These are phyloP conservation scores for Pyrenophora graminea DNA, from an alignment of 2,329 filamentous ascomycete species.

Conservation along the genomic window DNA sequence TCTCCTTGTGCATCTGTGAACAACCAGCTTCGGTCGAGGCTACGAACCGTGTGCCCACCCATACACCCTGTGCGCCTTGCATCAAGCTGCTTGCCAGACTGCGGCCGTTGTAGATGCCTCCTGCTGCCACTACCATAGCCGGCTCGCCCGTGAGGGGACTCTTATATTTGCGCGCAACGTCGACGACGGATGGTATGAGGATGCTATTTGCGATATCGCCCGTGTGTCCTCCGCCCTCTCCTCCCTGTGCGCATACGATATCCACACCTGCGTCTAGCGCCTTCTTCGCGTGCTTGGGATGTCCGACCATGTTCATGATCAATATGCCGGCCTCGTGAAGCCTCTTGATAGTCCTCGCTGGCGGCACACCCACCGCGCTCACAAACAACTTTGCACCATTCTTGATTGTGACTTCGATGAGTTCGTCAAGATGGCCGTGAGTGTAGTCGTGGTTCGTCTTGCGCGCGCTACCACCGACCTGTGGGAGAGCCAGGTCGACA, in stretches of 20 bases:
- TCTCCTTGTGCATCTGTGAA: conserved; percentile 79
- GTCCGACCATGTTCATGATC: conserved; percentile 97
- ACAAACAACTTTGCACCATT: conserved; percentile 87
- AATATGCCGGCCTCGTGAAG: conserved; percentile 80
- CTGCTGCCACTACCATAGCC: conserved; percentile 84
- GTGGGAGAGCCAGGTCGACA: conserved; percentile 87
- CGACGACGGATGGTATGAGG: conserved; percentile 82
- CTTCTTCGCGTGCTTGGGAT: conserved; percentile 88
- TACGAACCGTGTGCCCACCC: conserved; percentile 94
- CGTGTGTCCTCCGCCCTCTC: conserved; percentile 92
- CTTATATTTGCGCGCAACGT: conserved; percentile 74
- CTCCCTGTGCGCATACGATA: conserved; percentile 88
- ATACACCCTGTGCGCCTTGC: conserved; percentile 86
- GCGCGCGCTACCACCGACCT: conserved; percentile 80
- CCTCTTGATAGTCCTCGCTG: conserved; percentile 70
- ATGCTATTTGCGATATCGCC: conserved; percentile 86
- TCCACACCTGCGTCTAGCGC: conserved; percentile 85
- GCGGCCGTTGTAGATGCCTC: conserved; percentile 82
- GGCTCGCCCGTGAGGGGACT: conserved; percentile 71
- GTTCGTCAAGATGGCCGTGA: conserved; percentile 80
- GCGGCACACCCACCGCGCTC: conserved; percentile 84
- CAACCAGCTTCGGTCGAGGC: conserved; percentile 81
- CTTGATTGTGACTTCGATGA: conserved; percentile 83
- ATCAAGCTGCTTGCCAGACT: conserved; percentile 80
- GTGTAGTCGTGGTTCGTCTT: conserved; percentile 98